Base-by-base conservation (phyloP, 306 rosid species). In the Gastrolobium villosum region DNA sequence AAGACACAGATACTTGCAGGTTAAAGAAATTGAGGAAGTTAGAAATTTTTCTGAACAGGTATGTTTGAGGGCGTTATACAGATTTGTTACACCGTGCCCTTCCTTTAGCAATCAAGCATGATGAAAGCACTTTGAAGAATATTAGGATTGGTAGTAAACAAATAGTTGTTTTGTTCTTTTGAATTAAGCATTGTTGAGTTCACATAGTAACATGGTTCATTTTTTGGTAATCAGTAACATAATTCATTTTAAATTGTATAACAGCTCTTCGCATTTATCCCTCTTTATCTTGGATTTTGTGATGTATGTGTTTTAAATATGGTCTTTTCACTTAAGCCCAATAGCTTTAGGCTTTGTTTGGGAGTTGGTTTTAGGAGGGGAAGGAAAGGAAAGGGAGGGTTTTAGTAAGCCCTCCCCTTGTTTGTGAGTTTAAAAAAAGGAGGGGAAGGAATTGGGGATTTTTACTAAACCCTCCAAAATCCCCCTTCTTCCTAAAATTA, bases 1-100 rank as follows among this genome's bases (percentile, higher is more conserved):
- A 77, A 66, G 65, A 74, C 57, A 68, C n/a, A 68, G 65, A 67
- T 76, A 79, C 74, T 80, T 61, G 68, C 85, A 52, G 81, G 66
- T 49, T 60, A 65, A 46, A 70, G 82, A 75, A 75, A 65, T 34
- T 53, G 85, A 60, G 56, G 68, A 49, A 80, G 72, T 62, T 20
- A 76, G 54, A 20, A 55, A 34, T 77, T 82, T 48, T 75, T 81
- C 50, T 15, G 77, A 59, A 62, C 48, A 73, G 75, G 77, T 70
- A 77, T 74, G 35, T 50, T 37, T 65, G 77, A 31, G 49, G 60
- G 70, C 7, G 6, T 49, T 50, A 43, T 48, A 60, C 62, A 9
- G 15, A 54, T 55, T 52, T 7, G 44, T 20, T n/a, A 50, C 54
- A n/a, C 40, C 28, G 57, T 62, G 57, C 44, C 59, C 40, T 83